Evolutionary conservation across 192 early-diverging fungal species (phyloP), one percentile per base, ranked within the genome.

Genomic region (Coemansia pectinata): DNA sequence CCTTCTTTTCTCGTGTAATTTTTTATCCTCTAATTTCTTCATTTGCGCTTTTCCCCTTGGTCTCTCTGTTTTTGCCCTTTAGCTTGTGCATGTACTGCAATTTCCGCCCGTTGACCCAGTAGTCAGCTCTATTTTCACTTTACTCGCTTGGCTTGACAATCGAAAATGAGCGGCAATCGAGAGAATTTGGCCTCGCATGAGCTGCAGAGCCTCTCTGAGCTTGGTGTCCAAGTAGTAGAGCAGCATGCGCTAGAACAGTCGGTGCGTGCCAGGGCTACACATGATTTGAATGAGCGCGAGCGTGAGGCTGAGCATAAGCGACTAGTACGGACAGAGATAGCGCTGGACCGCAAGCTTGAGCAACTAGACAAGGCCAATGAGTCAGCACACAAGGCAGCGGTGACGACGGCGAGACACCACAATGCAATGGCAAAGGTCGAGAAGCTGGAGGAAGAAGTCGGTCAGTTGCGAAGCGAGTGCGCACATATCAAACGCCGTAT

Each of bases 241-340:
- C 91, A 93, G 72, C 65, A 77, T 11, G 70, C 66, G 10, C 78
- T 95, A 17, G 93, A 95, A 70, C 76, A 76, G 36, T 67, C 83
- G 8, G 85, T 95, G 34, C 91, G 91, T 19, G 82, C 59, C 31
- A 77, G 87, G 83, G 91, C 87, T 8, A 85, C 85, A 58, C 85
- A 84, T 52, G 86, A 86, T 14, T 65, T 93, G 67, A 74, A 80
- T 21, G 79, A 88, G 47, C 78, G 83, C 23, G 91, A 93, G 27
- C 81, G 87, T 6, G 88, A 79, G 5, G 45, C 84, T 23, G 90
- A 95, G 62, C 73, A 85, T 63, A 92, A 88, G 69, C 88, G 94
- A 3, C 71, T 92, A 3, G 78, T 71, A 34, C 90, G 88, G 55
- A 62, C 85, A 7, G 62, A 69, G 48, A 40, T 62, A 38, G 42